Evolutionary conservation across 2,329 filamentous ascomycete genomes (phyloP), one percentile per base, ranked within the genome.

Genomic region (Phialemoniopsis sp.): DNA sequence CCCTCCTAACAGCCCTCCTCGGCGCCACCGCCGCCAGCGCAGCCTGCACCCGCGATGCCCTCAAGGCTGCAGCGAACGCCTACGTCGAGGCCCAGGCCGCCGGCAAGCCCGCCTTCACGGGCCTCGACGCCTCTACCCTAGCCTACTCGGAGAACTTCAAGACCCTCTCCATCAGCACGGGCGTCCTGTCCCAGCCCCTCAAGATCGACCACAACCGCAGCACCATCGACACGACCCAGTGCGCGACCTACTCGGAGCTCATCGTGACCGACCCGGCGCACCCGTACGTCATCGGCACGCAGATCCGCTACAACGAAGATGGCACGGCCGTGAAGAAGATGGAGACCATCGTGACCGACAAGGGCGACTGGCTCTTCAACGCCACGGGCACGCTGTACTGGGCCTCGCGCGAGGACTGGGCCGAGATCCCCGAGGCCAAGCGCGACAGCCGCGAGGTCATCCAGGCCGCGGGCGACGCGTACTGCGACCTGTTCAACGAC

Each of bases 211-310:
- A 59, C 40, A 52, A 52, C 35, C 56, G 56, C 42, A 61, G 54
- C 36, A 56, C 56, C 41, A 43, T 55, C 40, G 61, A 64, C 49
- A 50, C 52, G 4, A 49, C 49, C 13, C 45, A 44, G 19, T 65
- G 62, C 46, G 56, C 63, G 14, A 63, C 66, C 29, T 64, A 63
- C 43, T 66, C 68, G 15, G 63, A 68, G 46, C 55, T 70, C 38
- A 58, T 64, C 21, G 50, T 51, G 17, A 51, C 56, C 13, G 50
- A 44, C 14, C 49, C 56, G 14, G 43, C 49, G 3, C 54, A 59
- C 15, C 60, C 59, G n/a, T 46, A 46, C 30, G 47, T 50, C 17
- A 37, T 50, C 6, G 47, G 46, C 2, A 44, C 42, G 13, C 47
- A 50, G 39, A 56, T 65, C 39, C 52, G 50, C 42, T 54, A 58